Evolutionary conservation across 2,329 filamentous ascomycete species (phyloP).

Genomic region (Alternaria novae-zelandiae): DNA sequence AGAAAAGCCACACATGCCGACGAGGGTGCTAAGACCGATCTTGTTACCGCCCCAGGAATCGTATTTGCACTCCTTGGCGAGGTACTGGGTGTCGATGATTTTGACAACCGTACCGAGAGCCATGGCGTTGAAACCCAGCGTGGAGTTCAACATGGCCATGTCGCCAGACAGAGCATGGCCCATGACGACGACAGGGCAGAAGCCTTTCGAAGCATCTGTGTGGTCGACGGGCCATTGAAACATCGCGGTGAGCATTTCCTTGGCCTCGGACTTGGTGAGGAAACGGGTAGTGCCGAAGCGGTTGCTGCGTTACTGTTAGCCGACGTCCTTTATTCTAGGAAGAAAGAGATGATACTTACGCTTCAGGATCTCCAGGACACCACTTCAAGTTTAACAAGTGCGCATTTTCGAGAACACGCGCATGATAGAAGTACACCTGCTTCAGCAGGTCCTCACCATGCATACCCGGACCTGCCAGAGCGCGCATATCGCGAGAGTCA

Average conservation of each 20-base stretch:
- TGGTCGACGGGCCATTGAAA: constrained; percentile 7
- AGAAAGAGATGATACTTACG: not conserved
- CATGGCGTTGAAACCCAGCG: constrained; percentile 1
- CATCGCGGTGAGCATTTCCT: constrained; percentile 6
- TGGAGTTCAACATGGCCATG: constrained; percentile 3
- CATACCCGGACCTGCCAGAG: not conserved
- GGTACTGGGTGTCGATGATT: constrained; percentile 19
- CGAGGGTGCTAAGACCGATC: constrained; percentile 8
- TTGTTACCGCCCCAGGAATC: not conserved
- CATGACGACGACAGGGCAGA: constrained; percentile 13
- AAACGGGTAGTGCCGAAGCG: constrained; percentile 22
- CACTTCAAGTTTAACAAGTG: constrained; percentile 13
- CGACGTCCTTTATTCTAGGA: not conserved
- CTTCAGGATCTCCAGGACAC: constrained; percentile 11
- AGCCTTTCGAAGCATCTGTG: not conserved
- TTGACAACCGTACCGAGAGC: constrained; percentile 10
- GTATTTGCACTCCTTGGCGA: constrained; percentile 9
- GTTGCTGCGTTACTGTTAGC: constrained; percentile 1
- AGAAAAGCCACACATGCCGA: constrained; percentile 1
- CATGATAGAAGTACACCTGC: constrained; percentile 23
- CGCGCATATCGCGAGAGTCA: constrained; percentile 12
- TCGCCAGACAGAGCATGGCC: constrained; percentile 16
- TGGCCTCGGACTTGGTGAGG: not conserved
- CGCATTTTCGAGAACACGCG: constrained; percentile 14
- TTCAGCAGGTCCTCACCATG: constrained; percentile 20